These are phyloP conservation scores for Pulveroboletus frians DNA, from an alignment of 768 basidiomycete species.

Conservation along the genomic window DNA sequence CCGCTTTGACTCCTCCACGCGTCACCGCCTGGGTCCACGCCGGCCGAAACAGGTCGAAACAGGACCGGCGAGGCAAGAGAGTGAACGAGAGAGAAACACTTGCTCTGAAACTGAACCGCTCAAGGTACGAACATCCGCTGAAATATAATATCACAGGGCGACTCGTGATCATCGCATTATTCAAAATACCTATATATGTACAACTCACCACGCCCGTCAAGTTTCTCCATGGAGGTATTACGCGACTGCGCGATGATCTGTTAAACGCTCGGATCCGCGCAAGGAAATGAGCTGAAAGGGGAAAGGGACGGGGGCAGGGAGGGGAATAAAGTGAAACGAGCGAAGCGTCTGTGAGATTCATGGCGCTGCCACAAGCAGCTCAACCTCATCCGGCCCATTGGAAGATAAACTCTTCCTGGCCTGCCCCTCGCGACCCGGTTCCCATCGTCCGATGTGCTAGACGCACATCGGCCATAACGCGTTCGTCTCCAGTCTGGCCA, in stretches of 20 bases:
- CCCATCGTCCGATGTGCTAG: not conserved
- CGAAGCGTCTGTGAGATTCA: not conserved
- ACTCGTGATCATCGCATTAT: not conserved
- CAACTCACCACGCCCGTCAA: not conserved
- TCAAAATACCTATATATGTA: not conserved
- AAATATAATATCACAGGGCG: not conserved
- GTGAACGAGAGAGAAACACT: not conserved
- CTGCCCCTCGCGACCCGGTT: not conserved
- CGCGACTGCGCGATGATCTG: constrained; percentile 1
- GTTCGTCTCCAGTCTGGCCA: not conserved
- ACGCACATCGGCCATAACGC: not conserved
- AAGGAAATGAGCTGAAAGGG: not conserved
- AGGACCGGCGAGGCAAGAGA: constrained; percentile 9
- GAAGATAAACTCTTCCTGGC: not conserved
- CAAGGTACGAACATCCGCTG: not conserved
- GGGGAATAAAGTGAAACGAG: not conserved
- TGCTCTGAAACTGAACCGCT: not conserved
- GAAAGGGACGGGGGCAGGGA: not conserved
- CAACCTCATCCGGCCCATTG: not conserved
- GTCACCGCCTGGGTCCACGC: constrained; percentile 4
- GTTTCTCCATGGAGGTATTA: constrained; percentile 10
- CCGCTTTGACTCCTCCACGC: constrained; percentile 2
- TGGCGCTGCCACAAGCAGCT: no score
- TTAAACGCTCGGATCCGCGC: constrained; percentile 6
- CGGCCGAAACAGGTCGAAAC: constrained; percentile 7